Evolutionary conservation across 257 asterid species (phyloP).

Genomic region (Solanum gracilifrons): DNA sequence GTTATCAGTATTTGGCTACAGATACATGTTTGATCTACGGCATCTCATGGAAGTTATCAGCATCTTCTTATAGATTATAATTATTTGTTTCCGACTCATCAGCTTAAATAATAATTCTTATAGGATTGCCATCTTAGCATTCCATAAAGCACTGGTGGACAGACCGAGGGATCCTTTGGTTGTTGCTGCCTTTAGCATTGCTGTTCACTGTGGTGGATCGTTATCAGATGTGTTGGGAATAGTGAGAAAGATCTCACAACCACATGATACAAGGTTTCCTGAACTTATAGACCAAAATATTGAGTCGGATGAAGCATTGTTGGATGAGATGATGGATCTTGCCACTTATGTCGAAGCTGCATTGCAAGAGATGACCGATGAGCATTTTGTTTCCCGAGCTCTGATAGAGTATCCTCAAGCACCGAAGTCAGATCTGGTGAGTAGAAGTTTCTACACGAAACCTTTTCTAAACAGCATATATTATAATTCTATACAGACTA

Average conservation of each 20-base stretch:
- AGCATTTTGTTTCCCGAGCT: conserved; percentile 15
- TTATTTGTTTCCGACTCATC: background rate
- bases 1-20: background rate
- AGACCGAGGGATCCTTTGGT: conserved; percentile 20
- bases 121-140: conserved; percentile 22
- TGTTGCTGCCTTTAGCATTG: conserved; percentile 23
- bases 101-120: background rate
- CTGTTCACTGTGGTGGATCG: conserved; percentile 12
- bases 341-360: conserved; percentile 11
- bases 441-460: background rate
- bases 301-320: background rate
- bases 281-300: background rate
- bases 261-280: conserved; percentile 7
- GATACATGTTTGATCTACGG: background rate
- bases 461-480: background rate
- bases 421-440: conserved; percentile 14
- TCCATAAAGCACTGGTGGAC: conserved; percentile 22
- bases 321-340: conserved; percentile 15
- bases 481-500: background rate
- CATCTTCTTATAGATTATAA: background rate
- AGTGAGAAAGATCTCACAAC: conserved; percentile 12
- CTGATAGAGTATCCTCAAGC: conserved; percentile 17
- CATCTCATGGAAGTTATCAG: background rate
- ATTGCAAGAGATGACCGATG: conserved; percentile 15
- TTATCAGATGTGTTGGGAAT: conserved; percentile 9